Evolutionary conservation across 306 rosid species (phyloP), one percentile per base, ranked within the genome.

Genomic region (Rosa rugosa): DNA sequence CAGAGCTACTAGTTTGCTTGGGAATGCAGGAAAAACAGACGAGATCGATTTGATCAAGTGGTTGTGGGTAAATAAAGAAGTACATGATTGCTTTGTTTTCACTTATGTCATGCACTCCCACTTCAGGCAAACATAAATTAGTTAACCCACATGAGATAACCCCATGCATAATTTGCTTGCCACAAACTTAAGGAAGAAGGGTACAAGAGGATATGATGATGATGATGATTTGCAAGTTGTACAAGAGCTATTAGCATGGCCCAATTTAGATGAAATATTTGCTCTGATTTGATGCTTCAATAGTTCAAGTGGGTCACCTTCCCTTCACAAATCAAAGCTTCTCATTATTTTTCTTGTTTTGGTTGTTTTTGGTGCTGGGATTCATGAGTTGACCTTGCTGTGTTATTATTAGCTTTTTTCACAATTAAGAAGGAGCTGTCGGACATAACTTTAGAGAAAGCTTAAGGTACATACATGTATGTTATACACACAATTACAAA

Each of bases 1-100:
- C 59, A 65, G 83, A 81, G 79, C 84, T 63, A 66, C 77, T 31
- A 42, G 84, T 85, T 90, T 91, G 94, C 97, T 94, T 92, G 81
- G 79, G 84, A 88, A 85, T 54, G 77, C 81, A 90, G 96, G 80
- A 85, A 91, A 65, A 56, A 65, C 79, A 78, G 77, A 84, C 85
- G 78, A 77, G 81, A 76, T 42, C 22, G 57, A 62, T 62, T 53
- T 71, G 31, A 38, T 57, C 60, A 11, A 59, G 59, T 78, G 69
- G 75, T 50, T 40, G 64, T 69, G 76, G 34, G 66, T 20, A 42
- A 20, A 44, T 44, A 40, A 44, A 23, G 20, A 6, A 50, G 49
- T 64, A 56, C 31, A 5, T 53, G 69, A 73, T 78, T 70, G 59
- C 75, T n/a, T 72, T 49, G 59, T 14, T 80, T 73, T 73, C 79